Evolutionary conservation across 2,329 filamentous ascomycete species (phyloP), one percentile per base, ranked within the genome.

Genomic region (Talaromyces atroroseus): DNA sequence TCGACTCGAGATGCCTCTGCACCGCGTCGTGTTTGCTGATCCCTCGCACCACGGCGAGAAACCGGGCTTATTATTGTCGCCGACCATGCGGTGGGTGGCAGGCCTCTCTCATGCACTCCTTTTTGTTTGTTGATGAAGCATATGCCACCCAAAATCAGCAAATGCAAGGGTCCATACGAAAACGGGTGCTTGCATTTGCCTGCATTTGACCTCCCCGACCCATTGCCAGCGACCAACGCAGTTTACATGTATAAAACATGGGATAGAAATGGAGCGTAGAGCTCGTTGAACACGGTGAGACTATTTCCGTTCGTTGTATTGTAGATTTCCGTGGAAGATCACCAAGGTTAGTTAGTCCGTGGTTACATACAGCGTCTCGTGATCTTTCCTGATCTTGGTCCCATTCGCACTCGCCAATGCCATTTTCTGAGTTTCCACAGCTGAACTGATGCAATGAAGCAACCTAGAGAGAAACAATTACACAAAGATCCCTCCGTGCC

Each of bases 371-470:
- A 36, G 32, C 32, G 32, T 36, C 32, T 36, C 32, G 14, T 40
- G 36, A 52, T 16, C 44, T 52, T 52, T n/a, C 10, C 24, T 53
- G 51, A 53, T 53, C 51, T 34, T 38, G 26, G 8, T 3, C 42
- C 21, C 11, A 38, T 38, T 38, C 18, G 42, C 5, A 23, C 18
- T 44, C 10, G 11, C 11, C 20, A 23, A 7, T 12, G 40, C 20
- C n/a, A 44, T 21, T 44, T 44, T 21, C 40, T 11, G 2, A 36
- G 8, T 11, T 18, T 10, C 10, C 2, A 44, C 18, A 10, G 4
- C 18, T 21, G 4, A n/a, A 44, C 20, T 18, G 18, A 23, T 23
- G 18, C 40, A 12, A 44, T 12, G 4, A 18, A 44, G 7, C 2
- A 21, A 44, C 6, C 1, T 12, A 42, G n/a, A 42, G 21, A 20